These are phyloP conservation scores for Penicillium sp. DNA, from an alignment of 2,329 filamentous ascomycete species.

Conservation along the genomic window DNA sequence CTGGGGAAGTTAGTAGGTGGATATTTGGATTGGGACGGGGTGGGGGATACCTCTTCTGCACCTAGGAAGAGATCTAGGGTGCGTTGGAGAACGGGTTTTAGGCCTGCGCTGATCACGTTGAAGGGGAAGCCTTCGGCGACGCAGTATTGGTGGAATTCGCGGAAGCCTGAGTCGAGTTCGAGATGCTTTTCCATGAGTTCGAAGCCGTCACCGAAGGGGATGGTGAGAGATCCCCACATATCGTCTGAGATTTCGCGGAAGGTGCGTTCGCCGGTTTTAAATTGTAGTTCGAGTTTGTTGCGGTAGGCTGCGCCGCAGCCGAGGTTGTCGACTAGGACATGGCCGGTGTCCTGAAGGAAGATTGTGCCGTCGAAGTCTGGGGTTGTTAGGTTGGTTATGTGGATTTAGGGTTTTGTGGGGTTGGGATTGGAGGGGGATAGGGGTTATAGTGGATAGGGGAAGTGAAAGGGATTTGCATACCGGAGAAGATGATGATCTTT, in stretches of 20 bases:
- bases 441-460: background rate
- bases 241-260: slow-evolving; percentile 70
- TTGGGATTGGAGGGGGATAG: background rate
- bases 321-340: slow-evolving; percentile 65
- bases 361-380: slow-evolving; percentile 70
- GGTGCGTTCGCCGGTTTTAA: slow-evolving; percentile 62
- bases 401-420: background rate
- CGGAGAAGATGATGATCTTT: slow-evolving; percentile 49
- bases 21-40: background rate
- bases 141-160: slow-evolving; percentile 64
- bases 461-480: slow-evolving; percentile 24
- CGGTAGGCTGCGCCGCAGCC: slow-evolving; percentile 60
- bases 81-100: slow-evolving; percentile 61
- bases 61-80: slow-evolving; percentile 66
- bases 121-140: slow-evolving; percentile 62
- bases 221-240: slow-evolving; percentile 66
- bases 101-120: slow-evolving; percentile 66
- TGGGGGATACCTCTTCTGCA: slow-evolving; percentile 46
- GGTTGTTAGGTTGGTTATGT: background rate
- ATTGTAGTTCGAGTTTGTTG: slow-evolving; percentile 60
- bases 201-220: slow-evolving; percentile 68
- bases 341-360: slow-evolving; percentile 69
- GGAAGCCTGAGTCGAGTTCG: slow-evolving; percentile 63
- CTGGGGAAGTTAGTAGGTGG: slow-evolving; percentile 9
- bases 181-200: slow-evolving; percentile 61